Conservation (phyloP, 148 eudicot species). For the Silene latifolia region DNA sequence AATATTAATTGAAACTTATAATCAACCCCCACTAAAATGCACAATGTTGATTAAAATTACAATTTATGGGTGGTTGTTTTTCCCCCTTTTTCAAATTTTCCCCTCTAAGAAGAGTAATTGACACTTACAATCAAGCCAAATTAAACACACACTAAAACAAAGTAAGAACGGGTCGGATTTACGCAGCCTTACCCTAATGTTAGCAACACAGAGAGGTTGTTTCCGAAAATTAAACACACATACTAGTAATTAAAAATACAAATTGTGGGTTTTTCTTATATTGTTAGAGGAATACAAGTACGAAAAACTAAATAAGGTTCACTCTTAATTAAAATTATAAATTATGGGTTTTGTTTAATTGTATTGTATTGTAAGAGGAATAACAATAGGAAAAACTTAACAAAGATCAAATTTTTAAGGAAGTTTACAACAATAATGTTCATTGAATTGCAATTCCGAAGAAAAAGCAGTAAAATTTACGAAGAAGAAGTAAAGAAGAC, state of each 20-base stretch:
- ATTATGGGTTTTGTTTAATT: neutral
- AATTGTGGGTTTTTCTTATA: no score
- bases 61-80: neutral
- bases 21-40: neutral
- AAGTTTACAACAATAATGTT: neutral
- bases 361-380: neutral
- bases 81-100: no score
- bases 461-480: neutral
- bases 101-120: slow-evolving; percentile 7
- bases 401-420: neutral
- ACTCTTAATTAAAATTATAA: neutral
- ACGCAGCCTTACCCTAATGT: no score
- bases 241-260: neutral
- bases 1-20: no score
- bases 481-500: neutral
- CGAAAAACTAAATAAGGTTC: neutral
- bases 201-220: no score
- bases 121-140: neutral
- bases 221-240: neutral
- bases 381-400: neutral
- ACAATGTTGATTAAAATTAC: neutral
- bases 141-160: no score
- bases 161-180: no score
- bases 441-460: neutral
- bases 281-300: no score